A percentile compares a stretch with the other conserved stretches of the same genome.
These are phyloP conservation scores for Cyclotella baltica DNA, from an alignment of 108 stramenopile genomes.

Conservation along the genomic window DNA sequence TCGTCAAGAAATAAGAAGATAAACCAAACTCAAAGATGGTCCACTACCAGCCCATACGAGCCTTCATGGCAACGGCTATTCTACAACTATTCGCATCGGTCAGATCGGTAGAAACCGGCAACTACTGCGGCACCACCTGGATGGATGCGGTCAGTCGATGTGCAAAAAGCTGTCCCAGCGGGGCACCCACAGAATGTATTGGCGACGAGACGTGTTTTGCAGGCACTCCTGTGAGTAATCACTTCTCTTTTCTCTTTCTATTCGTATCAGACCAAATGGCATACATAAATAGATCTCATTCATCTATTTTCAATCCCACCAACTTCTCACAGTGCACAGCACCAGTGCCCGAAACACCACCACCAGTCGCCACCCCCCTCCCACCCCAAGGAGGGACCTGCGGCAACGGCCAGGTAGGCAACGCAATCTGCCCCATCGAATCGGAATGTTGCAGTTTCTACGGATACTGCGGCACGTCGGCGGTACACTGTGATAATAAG, in stretches of 20 bases:
- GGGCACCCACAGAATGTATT: conserved; percentile 31
- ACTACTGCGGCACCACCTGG: conserved; percentile 35
- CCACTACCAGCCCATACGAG: no score
- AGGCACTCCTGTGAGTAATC: conserved; percentile 30
- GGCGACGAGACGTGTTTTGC: conserved; percentile 40
- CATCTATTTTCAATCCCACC: background rate
- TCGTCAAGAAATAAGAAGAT: no score
- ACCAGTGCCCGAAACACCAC: conserved; percentile 10
- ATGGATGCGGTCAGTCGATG: conserved; percentile 31
- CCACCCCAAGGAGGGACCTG: conserved; percentile 26
- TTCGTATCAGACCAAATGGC: background rate
- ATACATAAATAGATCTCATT: background rate
- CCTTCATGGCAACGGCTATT: no score
- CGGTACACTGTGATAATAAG: conserved; percentile 25
- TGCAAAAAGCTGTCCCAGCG: conserved; percentile 20
- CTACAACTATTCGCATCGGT: no score
- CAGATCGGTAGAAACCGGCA: background rate
- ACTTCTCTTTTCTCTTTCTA: background rate
- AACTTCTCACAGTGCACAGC: background rate
- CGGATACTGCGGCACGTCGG: conserved; percentile 34
- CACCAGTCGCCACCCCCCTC: background rate
- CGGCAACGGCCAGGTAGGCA: conserved; percentile 23
- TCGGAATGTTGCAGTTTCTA: conserved; percentile 35
- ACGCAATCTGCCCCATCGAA: conserved; percentile 26
- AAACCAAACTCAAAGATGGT: no score